Percentiles rank a stretch among this genome's conserved stretches.
Evolutionary conservation across 2,329 filamentous ascomycete genomes (phyloP).

Genomic region (Colletotrichum graminicola): DNA sequence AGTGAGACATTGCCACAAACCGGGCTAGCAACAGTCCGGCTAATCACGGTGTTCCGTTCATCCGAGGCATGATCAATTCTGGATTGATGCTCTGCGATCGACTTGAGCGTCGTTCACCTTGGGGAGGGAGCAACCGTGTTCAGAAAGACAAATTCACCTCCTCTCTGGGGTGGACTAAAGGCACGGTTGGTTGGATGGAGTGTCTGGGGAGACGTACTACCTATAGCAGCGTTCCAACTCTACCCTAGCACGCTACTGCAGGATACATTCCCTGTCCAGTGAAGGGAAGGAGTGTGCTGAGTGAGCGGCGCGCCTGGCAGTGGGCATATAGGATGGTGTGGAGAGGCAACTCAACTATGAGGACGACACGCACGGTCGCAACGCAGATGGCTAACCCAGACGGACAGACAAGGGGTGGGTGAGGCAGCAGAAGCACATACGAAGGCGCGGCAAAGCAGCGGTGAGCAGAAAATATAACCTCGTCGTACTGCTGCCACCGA

Average conservation of each 20-base stretch:
- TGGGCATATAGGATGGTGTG: conserved; percentile 26
- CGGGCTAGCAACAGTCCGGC: background rate
- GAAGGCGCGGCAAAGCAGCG: conserved; percentile 39
- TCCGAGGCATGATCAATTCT: background rate
- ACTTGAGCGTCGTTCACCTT: background rate
- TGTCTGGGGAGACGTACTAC: background rate
- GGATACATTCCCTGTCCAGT: background rate
- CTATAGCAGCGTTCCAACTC: conserved; percentile 4
- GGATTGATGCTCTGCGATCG: background rate
- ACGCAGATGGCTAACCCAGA: conserved; percentile 23
- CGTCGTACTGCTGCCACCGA: conserved; percentile 2
- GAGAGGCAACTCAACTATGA: conserved; percentile 19
- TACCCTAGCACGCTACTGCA: conserved; percentile 3
- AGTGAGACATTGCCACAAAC: background rate
- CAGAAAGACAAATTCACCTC: background rate
- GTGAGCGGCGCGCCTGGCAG: conserved; percentile 30
- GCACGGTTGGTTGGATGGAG: background rate
- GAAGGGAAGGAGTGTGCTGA: conserved; percentile 20
- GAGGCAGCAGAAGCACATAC: conserved; percentile 19
- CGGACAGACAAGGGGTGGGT: conserved; percentile 12
- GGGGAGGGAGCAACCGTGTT: background rate
- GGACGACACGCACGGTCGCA: conserved; percentile 16
- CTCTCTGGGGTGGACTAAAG: background rate
- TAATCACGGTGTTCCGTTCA: background rate
- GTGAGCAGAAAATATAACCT: conserved; percentile 40